Conservation (phyloP, 2,329 filamentous ascomycete species). For the Fusarium anthophilum region DNA sequence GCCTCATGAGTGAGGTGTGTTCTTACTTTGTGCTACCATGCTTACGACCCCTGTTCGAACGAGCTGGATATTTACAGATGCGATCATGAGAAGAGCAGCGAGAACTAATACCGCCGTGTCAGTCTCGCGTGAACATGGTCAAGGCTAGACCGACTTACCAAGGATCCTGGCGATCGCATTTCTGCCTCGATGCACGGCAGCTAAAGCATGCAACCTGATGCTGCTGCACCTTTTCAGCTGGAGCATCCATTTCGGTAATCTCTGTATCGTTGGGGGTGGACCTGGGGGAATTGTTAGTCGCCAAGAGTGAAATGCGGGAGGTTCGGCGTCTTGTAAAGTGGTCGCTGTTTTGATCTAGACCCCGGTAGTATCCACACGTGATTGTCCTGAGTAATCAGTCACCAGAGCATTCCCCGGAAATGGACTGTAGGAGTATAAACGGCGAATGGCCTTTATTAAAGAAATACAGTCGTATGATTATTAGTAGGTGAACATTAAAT, state of each 20-base stretch:
- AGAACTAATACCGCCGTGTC: background rate
- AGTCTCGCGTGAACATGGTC: background rate
- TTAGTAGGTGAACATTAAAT: rapidly evolving
- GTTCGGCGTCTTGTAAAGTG: conserved; percentile 7
- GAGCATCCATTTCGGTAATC: background rate
- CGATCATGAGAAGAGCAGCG: conserved; percentile 15
- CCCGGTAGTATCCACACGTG: background rate
- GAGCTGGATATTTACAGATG: conserved; percentile 7
- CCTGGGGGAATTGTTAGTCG: background rate
- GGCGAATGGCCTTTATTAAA: background rate
- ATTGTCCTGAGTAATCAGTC: background rate
- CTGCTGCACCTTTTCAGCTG: background rate
- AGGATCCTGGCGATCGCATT: conserved; percentile 15
- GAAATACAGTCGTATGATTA: background rate
- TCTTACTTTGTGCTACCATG: conserved; percentile 21
- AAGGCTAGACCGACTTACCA: background rate
- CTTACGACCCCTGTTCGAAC: conserved; percentile 11
- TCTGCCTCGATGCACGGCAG: conserved; percentile 16
- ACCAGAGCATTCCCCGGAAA: background rate
- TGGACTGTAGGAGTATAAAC: background rate
- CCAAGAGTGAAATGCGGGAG: background rate
- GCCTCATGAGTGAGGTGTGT: too few species aligned
- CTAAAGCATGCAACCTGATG: conserved; percentile 22
- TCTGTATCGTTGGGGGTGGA: background rate
- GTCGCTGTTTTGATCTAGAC: conserved; percentile 26